Base-by-base conservation (phyloP, 257 asterid species). In the Phtheirospermum japonicum region DNA sequence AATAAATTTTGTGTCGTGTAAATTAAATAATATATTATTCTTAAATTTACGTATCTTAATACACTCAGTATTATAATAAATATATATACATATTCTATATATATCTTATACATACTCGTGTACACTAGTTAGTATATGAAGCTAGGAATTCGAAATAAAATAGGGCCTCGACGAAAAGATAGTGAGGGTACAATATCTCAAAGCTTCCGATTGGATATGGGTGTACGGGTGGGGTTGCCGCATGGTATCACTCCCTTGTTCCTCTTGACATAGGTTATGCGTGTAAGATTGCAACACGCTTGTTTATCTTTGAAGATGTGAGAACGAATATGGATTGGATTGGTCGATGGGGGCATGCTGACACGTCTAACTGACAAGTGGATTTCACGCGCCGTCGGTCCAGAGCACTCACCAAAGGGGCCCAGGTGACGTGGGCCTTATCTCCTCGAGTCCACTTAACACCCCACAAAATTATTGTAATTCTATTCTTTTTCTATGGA, bases 381-480 rank as follows among this genome's bases (percentile, higher is more conserved):
- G 48, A 16, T 7, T 19, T 5, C 57, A 71, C 75, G 71, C 75
- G 61, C 71, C 37, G 33, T 14, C 26, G 56, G 36, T 31, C 56
- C 46, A 28, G 28, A 28, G 33, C 11, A 5, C 14, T 9, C 7
- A 14, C 10, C 16, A 4, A 12, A 26, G 5, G 64, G 65, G 55
- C 66, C 54, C 33, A 61, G 13, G 4, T 52, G 61, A 52, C 59
- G 68, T 63, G 59, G 67, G 61, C 62, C 60, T 59, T 50, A 68
- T 69, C 73, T 17, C 20, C 49, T 55, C 16, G 57, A 19, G 46
- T 56, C 63, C 63, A 40, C 34, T 14, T n/a, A n/a, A 17, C 5
- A n/a, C 2, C 26, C 63, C 63, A 28, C 43, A 33, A 11, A 30
- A 54, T 54, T 28, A 13, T 2, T 11, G 8, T 12, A 12, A 45